Evolutionary conservation across 2,329 filamentous ascomycete species (phyloP), one percentile per base, ranked within the genome.

Genomic region (Penicillium sclerotiorum): DNA sequence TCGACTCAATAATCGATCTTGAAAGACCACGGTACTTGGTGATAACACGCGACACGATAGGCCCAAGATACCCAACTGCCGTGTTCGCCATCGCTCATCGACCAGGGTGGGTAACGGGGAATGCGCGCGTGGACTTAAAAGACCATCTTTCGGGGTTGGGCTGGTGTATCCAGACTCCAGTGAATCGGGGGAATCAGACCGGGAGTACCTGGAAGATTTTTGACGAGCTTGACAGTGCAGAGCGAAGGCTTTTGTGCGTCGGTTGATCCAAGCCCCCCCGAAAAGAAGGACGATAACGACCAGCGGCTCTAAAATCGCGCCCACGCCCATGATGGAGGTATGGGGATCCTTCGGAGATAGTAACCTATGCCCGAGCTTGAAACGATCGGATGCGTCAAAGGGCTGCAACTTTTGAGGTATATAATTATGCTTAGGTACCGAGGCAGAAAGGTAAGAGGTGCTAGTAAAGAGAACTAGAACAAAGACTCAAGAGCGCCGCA

Each of bases 201-300:
- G 62, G 47, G 45, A 46, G 33, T 48, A 44, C 6, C 54, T 40
- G 33, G 50, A 33, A 28, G 62, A 63, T 48, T 47, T 59, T 46
- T 53, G 59, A 52, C 52, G 61, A 43, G 36, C 44, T 45, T 47
- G 58, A 45, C 43, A 55, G 6, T 45, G 47, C 22, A 49, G 32
- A 27, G 53, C 53, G 21, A 58, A 72, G 11, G 66, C 58, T 52
- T 79, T 75, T 33, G 57, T 64, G 5, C 63, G 58, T 41, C 83
- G 76, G 63, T 87, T 86, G 57, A 86, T 76, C 74, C 81, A 81
- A 13, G 83, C 84, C 21, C 84, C 83, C 48, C 80, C 80, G 50
- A 83, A 78, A 12, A 87, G 76, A 20, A 87, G 73, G 18, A 77
- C 73, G 45, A 85, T 70, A 25, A 87, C 83, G 2, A 84, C 75